These are phyloP conservation scores for Phytophthora cactorum DNA, from an alignment of 352 stramenopile species.

Conservation along the genomic window DNA sequence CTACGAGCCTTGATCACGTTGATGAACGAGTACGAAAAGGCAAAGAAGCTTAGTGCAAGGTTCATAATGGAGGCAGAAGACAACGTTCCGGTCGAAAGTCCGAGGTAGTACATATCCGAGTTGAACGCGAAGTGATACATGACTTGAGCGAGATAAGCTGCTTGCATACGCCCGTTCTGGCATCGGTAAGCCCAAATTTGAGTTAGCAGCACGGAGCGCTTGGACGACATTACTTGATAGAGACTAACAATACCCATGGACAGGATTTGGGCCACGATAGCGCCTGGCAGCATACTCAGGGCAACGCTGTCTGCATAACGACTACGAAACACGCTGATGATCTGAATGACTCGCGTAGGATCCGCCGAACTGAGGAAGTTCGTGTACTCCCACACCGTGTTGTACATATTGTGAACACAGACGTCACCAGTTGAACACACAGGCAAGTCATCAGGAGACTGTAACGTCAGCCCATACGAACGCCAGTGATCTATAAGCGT, in stretches of 20 bases:
- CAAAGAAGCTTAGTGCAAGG: constrained; percentile 25
- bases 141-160: constrained; percentile 32
- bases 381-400: constrained; percentile 26
- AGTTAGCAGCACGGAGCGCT: constrained; percentile 23
- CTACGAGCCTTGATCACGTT: constrained; percentile 33
- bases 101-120: constrained; percentile 39
- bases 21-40: constrained; percentile 25
- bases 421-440: constrained; percentile 34
- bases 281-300: constrained; percentile 23
- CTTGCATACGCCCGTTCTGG: constrained; percentile 38
- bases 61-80: constrained; percentile 27
- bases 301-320: constrained; percentile 29
- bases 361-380: constrained; percentile 9
- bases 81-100: constrained; percentile 25
- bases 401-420: constrained; percentile 31
- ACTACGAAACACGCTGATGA: constrained; percentile 36
- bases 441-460: constrained; percentile 27
- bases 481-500: constrained; percentile 25
- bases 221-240: constrained; percentile 35
- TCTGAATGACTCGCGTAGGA: constrained; percentile 17
- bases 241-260: constrained; percentile 34
- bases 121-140: constrained; percentile 36
- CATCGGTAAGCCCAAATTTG: constrained; percentile 35
- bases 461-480: constrained; percentile 24
- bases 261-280: constrained; percentile 28